A percentile compares a stretch with the other conserved stretches of the same genome.
Evolutionary conservation across 1,284 basidiomycete genomes (phyloP).

Genomic region (Sporisorium exsertum): DNA sequence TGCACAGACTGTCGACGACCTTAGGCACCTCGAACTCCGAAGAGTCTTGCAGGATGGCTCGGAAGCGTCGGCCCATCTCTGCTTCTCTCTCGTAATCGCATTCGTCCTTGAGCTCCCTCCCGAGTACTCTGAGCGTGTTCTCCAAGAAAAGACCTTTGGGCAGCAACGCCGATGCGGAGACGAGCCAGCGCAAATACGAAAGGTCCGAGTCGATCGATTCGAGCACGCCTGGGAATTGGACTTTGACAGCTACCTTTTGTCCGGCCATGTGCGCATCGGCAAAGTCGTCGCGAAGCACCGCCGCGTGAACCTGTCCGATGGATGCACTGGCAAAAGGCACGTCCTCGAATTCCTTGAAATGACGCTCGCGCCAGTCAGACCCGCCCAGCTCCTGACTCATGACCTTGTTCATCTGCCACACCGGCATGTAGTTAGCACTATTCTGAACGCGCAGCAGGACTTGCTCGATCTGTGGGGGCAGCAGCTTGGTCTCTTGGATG

Average conservation of each 20-base stretch:
- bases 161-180: conserved; percentile 82
- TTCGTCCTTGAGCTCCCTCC: conserved; percentile 91
- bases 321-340: conserved; percentile 95
- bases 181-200: conserved; percentile 83
- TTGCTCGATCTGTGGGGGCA: conserved; percentile 88
- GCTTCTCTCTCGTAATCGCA: conserved; percentile 94
- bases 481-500: conserved; percentile 79
- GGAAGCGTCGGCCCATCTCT: conserved; percentile 77
- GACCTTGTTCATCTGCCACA: conserved; percentile 94
- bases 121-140: conserved; percentile 87
- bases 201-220: conserved; percentile 89
- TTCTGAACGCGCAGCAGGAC: conserved; percentile 93
- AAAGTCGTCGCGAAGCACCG: conserved; percentile 73
- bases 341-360: conserved; percentile 83
- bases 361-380: conserved; percentile 76
- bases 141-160: conserved; percentile 84
- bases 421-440: conserved; percentile 97
- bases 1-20: conserved; percentile 82
- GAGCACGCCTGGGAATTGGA: conserved; percentile 93
- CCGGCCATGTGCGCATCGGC: conserved; percentile 54
- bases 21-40: conserved; percentile 82
- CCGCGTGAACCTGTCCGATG: conserved; percentile 94
- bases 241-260: conserved; percentile 82
- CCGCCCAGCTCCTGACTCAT: conserved; percentile 79
- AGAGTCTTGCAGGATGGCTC: conserved; percentile 62